Evolutionary conservation across 2,329 filamentous ascomycete species (phyloP).

Genomic region (Hypocrella siamensis): DNA sequence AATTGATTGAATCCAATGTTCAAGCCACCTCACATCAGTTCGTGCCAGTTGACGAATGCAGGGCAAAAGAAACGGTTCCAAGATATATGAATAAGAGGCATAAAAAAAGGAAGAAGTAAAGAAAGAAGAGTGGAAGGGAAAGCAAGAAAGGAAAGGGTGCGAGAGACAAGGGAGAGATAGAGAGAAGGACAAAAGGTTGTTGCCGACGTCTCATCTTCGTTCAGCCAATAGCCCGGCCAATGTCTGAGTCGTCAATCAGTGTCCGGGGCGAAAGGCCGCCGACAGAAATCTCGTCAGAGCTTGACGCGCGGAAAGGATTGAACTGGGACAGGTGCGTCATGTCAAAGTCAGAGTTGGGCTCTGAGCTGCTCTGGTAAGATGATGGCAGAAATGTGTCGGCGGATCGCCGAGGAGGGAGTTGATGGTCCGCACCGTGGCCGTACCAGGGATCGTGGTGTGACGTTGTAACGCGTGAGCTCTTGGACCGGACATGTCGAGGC

Average conservation of each 20-base stretch:
- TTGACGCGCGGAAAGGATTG: slow-evolving; percentile 25
- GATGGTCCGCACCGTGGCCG: slow-evolving; percentile 17
- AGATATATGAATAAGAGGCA: too few relatives aligned
- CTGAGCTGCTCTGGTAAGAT: not conserved
- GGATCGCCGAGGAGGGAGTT: slow-evolving; percentile 15
- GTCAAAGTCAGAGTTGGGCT: not conserved
- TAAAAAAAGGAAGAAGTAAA: too few relatives aligned
- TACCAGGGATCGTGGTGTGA: slow-evolving; percentile 23
- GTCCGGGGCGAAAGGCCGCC: slow-evolving; percentile 34
- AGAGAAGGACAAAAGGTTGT: too few relatives aligned
- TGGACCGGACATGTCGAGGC: slow-evolving; percentile 23
- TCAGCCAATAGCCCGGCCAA: slow-evolving; percentile 39
- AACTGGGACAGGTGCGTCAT: slow-evolving; percentile 24
- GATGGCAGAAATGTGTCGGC: slow-evolving; percentile 12
- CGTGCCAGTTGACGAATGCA: too few relatives aligned
- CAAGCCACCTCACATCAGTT: too few relatives aligned
- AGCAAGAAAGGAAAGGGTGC: too few relatives aligned
- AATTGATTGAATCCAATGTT: too few relatives aligned
- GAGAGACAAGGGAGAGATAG: too few relatives aligned
- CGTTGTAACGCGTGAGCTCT: slow-evolving; percentile 30
- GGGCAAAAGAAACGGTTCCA: too few relatives aligned
- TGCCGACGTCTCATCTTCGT: not conserved
- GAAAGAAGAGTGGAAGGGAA: too few relatives aligned
- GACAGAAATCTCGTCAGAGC: slow-evolving; percentile 28
- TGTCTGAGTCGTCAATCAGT: slow-evolving; percentile 27